phyloP scores from a whole-genome alignment of 306 rosid genomes.

The Prunus campanulata region DNA sequence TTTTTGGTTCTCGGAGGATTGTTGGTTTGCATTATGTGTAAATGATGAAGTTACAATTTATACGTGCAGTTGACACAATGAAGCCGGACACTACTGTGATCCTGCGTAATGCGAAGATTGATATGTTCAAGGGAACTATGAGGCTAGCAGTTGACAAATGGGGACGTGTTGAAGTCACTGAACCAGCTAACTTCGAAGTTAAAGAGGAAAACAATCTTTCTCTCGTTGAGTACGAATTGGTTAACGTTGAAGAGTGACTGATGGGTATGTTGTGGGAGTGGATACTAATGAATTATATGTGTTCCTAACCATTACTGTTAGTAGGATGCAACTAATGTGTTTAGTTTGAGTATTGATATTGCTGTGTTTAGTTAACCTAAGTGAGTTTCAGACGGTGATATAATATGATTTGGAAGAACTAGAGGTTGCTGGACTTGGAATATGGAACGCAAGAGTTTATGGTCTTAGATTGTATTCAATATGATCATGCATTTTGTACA shows the following conservation, averaged over 20 bases:
- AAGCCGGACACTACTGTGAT: conserved; percentile 50
- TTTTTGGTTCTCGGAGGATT: background rate
- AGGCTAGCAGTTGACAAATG: conserved; percentile 88
- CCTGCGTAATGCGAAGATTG: conserved; percentile 85
- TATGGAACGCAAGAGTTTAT: background rate
- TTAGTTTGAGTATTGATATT: background rate
- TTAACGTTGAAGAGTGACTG: conserved; percentile 53
- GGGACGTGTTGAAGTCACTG: conserved; percentile 78
- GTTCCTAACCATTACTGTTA: conserved; percentile 35
- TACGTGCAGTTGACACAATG: conserved; percentile 67
- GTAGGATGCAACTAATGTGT: conserved; percentile 31
- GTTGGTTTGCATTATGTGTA: background rate
- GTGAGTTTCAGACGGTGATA: conserved; percentile 3
- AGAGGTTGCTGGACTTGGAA: background rate
- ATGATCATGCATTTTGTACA: background rate
- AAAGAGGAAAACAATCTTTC: conserved; percentile 87
- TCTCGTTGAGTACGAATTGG: conserved; percentile 79
- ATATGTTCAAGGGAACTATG: conserved; percentile 95
- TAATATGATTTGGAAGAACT: background rate
- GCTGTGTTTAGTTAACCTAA: background rate
- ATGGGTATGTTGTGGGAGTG: conserved; percentile 29
- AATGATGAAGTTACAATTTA: background rate
- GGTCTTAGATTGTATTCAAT: background rate
- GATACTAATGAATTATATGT: conserved; percentile 26
- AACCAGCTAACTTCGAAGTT: conserved; percentile 67